Evolutionary conservation across 345 rosid genomes (phyloP), one percentile per base, ranked within the genome.

Genomic region (Stellera chamaejasme): DNA sequence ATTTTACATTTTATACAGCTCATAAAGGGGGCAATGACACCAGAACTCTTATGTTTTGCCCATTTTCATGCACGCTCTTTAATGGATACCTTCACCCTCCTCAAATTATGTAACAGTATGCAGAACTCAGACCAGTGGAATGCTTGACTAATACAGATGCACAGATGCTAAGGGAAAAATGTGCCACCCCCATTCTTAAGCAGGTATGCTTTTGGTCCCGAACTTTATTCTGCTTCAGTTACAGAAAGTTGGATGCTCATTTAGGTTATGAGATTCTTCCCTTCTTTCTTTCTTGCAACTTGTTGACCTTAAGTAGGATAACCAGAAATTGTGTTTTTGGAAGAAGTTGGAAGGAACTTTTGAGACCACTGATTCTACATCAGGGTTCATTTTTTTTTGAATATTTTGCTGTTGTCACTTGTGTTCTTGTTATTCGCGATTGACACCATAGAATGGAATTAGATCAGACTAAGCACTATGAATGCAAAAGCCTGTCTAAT

Each of bases 111-210:
- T 60, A 76, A 72, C 73, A 93, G 99, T 93, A 93, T 61, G 99
- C 97, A 32, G 97, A 93, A 73, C 87, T 93, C 66, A 88, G 82
- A 72, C 99, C 99, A 27, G 99, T 93, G 59, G 85, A 91, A 43
- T 89, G 99, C 71, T 66, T 89, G 78, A 89, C 94, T 50, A 84
- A 78, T 72, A 63, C 85, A 13, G 85, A 87, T 69, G 99, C 99
- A 16, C 76, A 77, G 54, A 68, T 48, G 50, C 69, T 87, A 49
- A 87, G 96, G 65, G 96, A 84, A 65, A 74, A 72, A 56, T 73
- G 73, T 36, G 82, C 97, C 61, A 93, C 97, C 66, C 84, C 96
- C 39, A 84, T 84, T 66, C 85, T 93, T 68, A 89, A 83, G 47
- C 99, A 89, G 97, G 99, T 89, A 66, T 13, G 13, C 63, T 23